phyloP scores from a whole-genome alignment of 192 early-diverging fungal genomes.

The Podila horticola region DNA sequence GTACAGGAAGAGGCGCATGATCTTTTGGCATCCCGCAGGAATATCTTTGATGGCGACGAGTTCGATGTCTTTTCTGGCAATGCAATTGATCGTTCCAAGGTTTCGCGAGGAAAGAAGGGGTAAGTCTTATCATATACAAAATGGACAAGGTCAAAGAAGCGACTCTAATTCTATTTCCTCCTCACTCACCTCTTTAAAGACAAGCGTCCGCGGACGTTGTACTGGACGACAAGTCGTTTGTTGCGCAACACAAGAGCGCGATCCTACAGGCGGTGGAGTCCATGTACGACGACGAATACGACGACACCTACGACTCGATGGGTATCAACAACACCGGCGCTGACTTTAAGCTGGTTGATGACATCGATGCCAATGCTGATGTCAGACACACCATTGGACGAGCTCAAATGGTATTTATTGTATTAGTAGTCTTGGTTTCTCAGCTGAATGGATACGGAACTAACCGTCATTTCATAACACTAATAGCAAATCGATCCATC shows the following conservation, averaged over 20 bases:
- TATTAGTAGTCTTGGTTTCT: no score
- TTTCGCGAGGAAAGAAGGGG: conserved; percentile 79
- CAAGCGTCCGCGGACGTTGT: conserved; percentile 53
- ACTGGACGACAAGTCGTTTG: conserved; percentile 68
- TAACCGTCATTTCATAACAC: background rate
- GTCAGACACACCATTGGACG: conserved; percentile 6
- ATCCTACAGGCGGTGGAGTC: conserved; percentile 57
- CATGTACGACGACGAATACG: conserved; percentile 89
- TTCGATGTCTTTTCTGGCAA: conserved; percentile 87
- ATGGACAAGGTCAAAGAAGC: background rate
- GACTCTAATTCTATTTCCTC: background rate
- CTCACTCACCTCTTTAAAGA: conserved; percentile 16
- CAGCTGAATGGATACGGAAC: background rate
- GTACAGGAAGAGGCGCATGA: conserved; percentile 25
- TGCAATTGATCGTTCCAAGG: conserved; percentile 68
- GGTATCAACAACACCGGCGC: conserved; percentile 68
- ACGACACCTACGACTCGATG: conserved; percentile 89
- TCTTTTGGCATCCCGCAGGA: conserved; percentile 70
- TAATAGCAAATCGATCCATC: conserved; percentile 61
- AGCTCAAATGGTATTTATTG: background rate
- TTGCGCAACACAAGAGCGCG: conserved; percentile 57
- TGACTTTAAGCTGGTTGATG: conserved; percentile 66
- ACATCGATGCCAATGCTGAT: conserved; percentile 58
- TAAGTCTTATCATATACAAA: conserved; percentile 31
- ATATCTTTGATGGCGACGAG: conserved; percentile 94